These are phyloP conservation scores for Coemansia sp. DNA, from an alignment of 192 early-diverging fungal species.

Conservation along the genomic window DNA sequence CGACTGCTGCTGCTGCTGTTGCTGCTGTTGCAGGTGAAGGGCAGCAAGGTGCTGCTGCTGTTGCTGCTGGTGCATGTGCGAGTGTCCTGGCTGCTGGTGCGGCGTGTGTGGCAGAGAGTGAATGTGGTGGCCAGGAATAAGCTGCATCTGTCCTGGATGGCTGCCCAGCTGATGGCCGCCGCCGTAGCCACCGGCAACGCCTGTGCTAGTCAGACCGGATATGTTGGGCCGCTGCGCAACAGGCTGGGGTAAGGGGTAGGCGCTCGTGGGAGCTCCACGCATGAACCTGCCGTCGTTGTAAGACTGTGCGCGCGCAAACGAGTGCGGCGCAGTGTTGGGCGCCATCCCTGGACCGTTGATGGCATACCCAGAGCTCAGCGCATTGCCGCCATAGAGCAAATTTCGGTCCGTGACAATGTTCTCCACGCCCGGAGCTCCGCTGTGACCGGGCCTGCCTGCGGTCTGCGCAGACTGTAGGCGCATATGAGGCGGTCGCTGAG, in stretches of 20 bases:
- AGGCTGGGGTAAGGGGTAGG: conserved; percentile 46
- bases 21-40: conserved; percentile 27
- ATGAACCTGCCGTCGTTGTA: conserved; percentile 31
- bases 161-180: conserved; percentile 1
- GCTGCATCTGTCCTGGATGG: conserved; percentile 13
- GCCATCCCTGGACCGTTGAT: conserved; percentile 26
- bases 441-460: neutral
- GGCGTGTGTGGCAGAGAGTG: conserved; percentile 44
- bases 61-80: conserved; percentile 22
- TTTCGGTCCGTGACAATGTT: conserved; percentile 34
- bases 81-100: conserved; percentile 25
- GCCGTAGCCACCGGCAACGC: conserved; percentile 15
- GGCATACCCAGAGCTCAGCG: conserved; percentile 6
- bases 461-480: conserved; percentile 18
- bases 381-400: conserved; percentile 19
- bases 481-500: conserved; percentile 20
- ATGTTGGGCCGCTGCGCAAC: conserved; percentile 37
- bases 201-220: conserved; percentile 26
- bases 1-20: conserved; percentile 15
- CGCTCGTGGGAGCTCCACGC: conserved; percentile 37
- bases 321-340: conserved; percentile 14
- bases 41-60: conserved; percentile 26
- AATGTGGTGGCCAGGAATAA: conserved; percentile 20
- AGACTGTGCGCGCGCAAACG: conserved; percentile 36
- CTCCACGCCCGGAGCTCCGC: conserved; percentile 20